Evolutionary conservation across 768 basidiomycete genomes (phyloP), one percentile per base, ranked within the genome.

Genomic region (Boletellus emodensis): DNA sequence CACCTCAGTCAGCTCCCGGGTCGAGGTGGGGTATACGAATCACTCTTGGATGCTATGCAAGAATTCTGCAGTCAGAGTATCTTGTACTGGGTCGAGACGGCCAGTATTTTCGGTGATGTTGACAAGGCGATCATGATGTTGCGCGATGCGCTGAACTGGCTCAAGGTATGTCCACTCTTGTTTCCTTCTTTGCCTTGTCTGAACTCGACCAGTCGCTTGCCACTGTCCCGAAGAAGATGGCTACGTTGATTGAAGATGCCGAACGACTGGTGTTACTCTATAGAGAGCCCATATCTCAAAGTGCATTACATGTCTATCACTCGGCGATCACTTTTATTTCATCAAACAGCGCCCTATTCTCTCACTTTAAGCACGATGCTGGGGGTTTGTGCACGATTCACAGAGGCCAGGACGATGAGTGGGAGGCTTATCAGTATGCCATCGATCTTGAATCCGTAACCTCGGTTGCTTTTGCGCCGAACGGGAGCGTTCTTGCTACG

Each of bases 281-380:
- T 47, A 62, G 47, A 49, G 58, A 60, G 15, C 39, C 50, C 30
- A 59, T 62, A 34, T 50, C 60, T 3, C 51, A 62, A 15, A 59
- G 48, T 36, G 61, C 61, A 11, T 40, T 62, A 13, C 61, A 62
- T 20, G 47, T 60, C 15, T 49, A 62, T 28, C 41, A 51, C 22
- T 46, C 61, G 1, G 55, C 49, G 2, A 37, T 60, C 32, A 18
- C 34, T 7, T 40, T 54, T 36, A 28, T 30, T 15, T 44, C 51
- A 10, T 14, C 12, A 5, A 24, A 24, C 1, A 52, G 38, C 11
- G n/a, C 39, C 34, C 30, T 62, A 9, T 36, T 40, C 26, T 45
- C 43, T 11, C 51, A 44, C 3, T 62, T 52, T 32, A 42, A 49
- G 36, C 50, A 51, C 33, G 55, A 53, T 8, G 46, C 44, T 6